These are phyloP conservation scores for Apiospora phragmitis DNA, from an alignment of 2,329 filamentous ascomycete genomes.

Conservation along the genomic window DNA sequence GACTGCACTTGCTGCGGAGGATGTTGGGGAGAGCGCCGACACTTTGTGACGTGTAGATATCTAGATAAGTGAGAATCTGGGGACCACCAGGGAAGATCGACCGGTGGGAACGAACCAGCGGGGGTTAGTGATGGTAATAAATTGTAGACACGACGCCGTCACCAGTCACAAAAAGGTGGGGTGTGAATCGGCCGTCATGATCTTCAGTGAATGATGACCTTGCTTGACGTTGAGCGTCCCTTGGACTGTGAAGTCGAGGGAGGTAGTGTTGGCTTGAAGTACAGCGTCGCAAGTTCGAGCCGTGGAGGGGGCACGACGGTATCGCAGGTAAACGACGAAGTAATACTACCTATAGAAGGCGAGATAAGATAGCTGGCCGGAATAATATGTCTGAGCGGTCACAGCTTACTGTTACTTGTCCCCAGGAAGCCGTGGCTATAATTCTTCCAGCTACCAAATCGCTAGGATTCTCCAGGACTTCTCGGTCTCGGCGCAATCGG, in stretches of 20 bases:
- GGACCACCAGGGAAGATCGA: not conserved
- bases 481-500: slow-evolving; percentile 20
- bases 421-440: slow-evolving; percentile 23
- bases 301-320: not conserved
- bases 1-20: not conserved
- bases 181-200: slow-evolving; percentile 6
- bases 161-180: slow-evolving; percentile 10
- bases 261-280: not conserved
- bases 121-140: slow-evolving; percentile 14
- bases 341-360: not conserved
- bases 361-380: slow-evolving; percentile 14
- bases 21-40: not conserved
- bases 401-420: slow-evolving; percentile 18
- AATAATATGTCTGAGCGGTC: slow-evolving; percentile 19
- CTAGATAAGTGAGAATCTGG: slow-evolving; percentile 2
- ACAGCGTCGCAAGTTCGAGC: not conserved
- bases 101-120: not conserved
- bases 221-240: not conserved
- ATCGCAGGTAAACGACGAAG: not conserved
- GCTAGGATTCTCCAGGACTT: slow-evolving; percentile 22
- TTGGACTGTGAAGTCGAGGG: not conserved
- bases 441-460: slow-evolving; percentile 33
- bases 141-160: slow-evolving; percentile 2
- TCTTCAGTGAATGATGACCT: not conserved
- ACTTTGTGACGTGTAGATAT: not conserved